These are phyloP conservation scores for Apiospora kogelbergensis DNA, from an alignment of 2,329 filamentous ascomycete species.

Conservation along the genomic window DNA sequence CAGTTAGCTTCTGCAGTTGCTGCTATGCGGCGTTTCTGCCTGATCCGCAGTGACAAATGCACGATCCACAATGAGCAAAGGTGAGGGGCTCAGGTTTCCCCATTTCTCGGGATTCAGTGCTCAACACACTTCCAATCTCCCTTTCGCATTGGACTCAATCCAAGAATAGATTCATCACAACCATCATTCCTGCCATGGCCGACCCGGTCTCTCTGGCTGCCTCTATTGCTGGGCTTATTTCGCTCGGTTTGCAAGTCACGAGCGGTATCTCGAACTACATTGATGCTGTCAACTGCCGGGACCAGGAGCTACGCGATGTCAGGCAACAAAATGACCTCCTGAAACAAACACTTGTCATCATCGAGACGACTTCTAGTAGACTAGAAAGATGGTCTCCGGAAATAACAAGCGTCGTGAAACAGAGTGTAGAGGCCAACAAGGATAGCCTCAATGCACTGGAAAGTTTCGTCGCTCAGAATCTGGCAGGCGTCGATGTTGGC, in stretches of 20 bases:
- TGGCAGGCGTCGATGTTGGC: background rate
- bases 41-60: too few relatives aligned
- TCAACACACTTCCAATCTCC: too few relatives aligned
- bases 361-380: background rate
- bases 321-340: background rate
- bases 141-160: too few relatives aligned
- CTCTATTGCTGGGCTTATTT: slow-evolving; percentile 15
- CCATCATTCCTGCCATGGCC: too few relatives aligned
- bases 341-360: background rate
- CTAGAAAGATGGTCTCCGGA: background rate
- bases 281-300: slow-evolving; percentile 15
- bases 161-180: too few relatives aligned
- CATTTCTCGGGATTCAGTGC: too few relatives aligned
- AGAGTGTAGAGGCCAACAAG: slow-evolving; percentile 10
- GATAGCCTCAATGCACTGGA: slow-evolving; percentile 10
- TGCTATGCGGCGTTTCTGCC: too few relatives aligned
- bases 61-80: too few relatives aligned
- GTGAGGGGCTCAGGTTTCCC: too few relatives aligned
- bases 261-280: slow-evolving; percentile 17
- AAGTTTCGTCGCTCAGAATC: background rate
- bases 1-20: too few relatives aligned
- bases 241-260: slow-evolving; percentile 17
- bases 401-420: background rate
- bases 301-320: slow-evolving; percentile 11
- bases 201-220: slow-evolving; percentile 18